Evolutionary conservation across 2,329 filamentous ascomycete genomes (phyloP), one percentile per base, ranked within the genome.

Genomic region (Orbilia ellipsospora): DNA sequence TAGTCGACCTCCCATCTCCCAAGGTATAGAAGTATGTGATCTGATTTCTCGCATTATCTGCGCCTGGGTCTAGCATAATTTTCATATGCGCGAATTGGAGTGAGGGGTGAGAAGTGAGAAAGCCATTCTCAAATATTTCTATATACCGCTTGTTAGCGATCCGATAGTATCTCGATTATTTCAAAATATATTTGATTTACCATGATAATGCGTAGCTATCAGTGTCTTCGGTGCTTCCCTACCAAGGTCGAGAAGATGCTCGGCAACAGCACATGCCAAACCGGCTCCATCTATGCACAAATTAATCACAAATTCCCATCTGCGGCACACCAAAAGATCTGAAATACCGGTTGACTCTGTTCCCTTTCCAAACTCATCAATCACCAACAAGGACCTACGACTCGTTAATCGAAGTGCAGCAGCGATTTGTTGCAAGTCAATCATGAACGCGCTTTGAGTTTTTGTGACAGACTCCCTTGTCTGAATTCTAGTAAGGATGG

Each of bases 301-400:
- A 28, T 73, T 36, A 66, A 45, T 23, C 1, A 1, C n/a, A 5
- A 5, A 23, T 26, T 8, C n/a, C 18, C 51, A 57, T 16, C 6
- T 18, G 16, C 13, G 13, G 18, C 8, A 23, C 1, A 45, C 3
- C 1, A 10, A 15, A 6, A 45, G 28, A 5, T 45, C 77, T 48
- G 5, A 50, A 51, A 8, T 74, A 85, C 85, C 85, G 72, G 84
- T 85, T 12, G 87, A 86, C 73, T 89, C 87, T 0, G 89, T 90
- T 1, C 89, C 89, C 81, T 90, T 91, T 0, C 89, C 89, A 79
- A 99, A 98, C 80, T 99, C 95, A 79, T 99, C 95, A 52, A 98
- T 88, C n/a, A 99, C 85, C 0, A 99, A 82, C 4, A 99, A 84
- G 80, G 92, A 97, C 56, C 88, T 87, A 12, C 87, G 84, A 0